These are phyloP conservation scores for Mentha longifolia DNA, from an alignment of 257 asterid genomes.

Conservation along the genomic window DNA sequence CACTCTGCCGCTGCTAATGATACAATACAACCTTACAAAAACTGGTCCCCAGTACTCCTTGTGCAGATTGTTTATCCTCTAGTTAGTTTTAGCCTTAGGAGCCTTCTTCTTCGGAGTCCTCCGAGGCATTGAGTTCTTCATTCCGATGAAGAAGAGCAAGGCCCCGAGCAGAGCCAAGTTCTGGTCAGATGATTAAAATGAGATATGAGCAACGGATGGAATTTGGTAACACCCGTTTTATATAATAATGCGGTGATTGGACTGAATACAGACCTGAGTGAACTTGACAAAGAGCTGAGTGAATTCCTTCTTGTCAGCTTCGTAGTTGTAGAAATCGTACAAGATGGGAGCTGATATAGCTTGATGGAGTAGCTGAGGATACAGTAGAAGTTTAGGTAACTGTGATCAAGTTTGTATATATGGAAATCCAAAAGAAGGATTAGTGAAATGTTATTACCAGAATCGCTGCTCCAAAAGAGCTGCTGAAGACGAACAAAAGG, in stretches of 20 bases:
- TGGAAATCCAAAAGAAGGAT: background rate
- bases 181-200: conserved; percentile 42
- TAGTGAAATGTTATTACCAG: conserved; percentile 50
- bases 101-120: conserved; percentile 79
- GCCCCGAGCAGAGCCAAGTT: conserved; percentile 82
- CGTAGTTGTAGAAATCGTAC: conserved; percentile 89
- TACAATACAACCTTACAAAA: conserved; percentile 49
- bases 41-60: conserved; percentile 12
- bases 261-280: conserved; percentile 54
- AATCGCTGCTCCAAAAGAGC: conserved; percentile 70
- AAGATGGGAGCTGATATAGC: conserved; percentile 67
- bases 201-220: conserved; percentile 13
- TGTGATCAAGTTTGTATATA: background rate
- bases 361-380: conserved; percentile 74
- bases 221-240: background rate
- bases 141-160: conserved; percentile 80
- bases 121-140: conserved; percentile 83
- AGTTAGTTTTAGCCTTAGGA: conserved; percentile 64
- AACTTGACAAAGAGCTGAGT: conserved; percentile 66
- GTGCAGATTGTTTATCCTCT: conserved; percentile 29
- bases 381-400: background rate
- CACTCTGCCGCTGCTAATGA: conserved; percentile 20
- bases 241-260: background rate
- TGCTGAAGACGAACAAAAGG: conserved; percentile 75
- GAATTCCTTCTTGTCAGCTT: conserved; percentile 69